Base-by-base conservation (phyloP, 352 stramenopile genomes). In the Pythium dissotocum region DNA sequence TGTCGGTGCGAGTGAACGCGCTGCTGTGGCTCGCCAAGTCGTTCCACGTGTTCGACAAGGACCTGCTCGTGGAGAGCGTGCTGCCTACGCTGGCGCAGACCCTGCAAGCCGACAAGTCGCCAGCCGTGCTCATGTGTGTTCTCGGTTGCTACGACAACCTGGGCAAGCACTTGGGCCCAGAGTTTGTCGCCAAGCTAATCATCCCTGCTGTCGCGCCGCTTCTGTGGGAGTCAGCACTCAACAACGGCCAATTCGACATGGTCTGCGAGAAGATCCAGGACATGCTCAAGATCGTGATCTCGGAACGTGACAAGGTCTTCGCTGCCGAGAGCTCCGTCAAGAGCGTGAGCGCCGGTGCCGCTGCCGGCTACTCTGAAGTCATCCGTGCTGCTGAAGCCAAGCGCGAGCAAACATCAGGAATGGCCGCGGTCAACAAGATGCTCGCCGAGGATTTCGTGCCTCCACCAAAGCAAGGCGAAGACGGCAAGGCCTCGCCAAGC, bases 21-120 rank as follows among this genome's bases (percentile, higher is more conserved):
- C 64, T 96, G 62, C 72, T 96, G 3, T 94, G 88, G 86, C 69
- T 96, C 14, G 86, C 86, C 40, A 96, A 96, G 72, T 94, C 83
- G 14, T 94, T 94, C 71, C 84, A 96, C 62, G 85, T 96, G 26
- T 96, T 96, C 65, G 88, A 96, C 70, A 96, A 96, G 65, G 86
- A 94, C 61, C 49, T 94, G 58, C 68, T 96, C 24, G 82, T 94
- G 58, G 88, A 96, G 38, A 93, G 86, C 65, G 86, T 94, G 24
- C 59, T 96, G 26, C 88, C 88, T 13, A 93, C 85, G 24, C 75
- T 96, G 1, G 68, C 78, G 16, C 79, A 93, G 53, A 92, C 83
- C 6, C 65, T 96, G 12, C 78, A 91, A 49, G 75, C 81, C 30
- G 88, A 96, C 75, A 92, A 94, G 70, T 91, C 86, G 2, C 88